These are phyloP conservation scores for Wickerhamiella shivajii DNA, from an alignment of 805 yeast genomes.

Conservation along the genomic window DNA sequence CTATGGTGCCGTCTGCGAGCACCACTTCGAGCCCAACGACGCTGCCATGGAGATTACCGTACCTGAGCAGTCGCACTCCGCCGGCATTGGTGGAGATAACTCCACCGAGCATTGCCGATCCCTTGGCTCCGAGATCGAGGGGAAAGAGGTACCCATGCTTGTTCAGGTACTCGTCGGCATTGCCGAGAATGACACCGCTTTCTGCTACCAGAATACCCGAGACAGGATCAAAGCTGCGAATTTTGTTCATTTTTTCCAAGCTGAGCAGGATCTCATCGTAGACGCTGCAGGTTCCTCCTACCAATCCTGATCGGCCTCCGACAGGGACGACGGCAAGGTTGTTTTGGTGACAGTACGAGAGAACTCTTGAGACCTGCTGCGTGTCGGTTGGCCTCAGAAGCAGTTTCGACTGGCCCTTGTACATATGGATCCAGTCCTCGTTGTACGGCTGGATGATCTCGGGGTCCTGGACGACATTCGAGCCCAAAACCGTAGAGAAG, in stretches of 20 bases:
- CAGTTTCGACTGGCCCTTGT: slow-evolving; percentile 70
- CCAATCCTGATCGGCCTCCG: slow-evolving; percentile 94
- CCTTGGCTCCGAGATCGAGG: slow-evolving; percentile 88
- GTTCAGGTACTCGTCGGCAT: slow-evolving; percentile 61
- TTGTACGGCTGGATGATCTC: slow-evolving; percentile 58
- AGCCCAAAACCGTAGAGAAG: slow-evolving; percentile 49
- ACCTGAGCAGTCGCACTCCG: slow-evolving; percentile 71
- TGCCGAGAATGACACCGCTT: slow-evolving; percentile 80
- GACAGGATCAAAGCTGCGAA: slow-evolving; percentile 66
- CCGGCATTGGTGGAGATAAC: slow-evolving; percentile 94
- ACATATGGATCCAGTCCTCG: slow-evolving; percentile 91
- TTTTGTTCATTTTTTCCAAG: slow-evolving; percentile 52
- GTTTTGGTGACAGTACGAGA: slow-evolving; percentile 66
- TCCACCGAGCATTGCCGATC: slow-evolving; percentile 93
- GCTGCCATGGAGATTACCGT: slow-evolving; percentile 85
- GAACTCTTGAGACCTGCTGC: slow-evolving; percentile 58
- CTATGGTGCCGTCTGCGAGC: slow-evolving; percentile 74
- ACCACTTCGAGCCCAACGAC: slow-evolving; percentile 87
- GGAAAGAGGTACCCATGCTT: slow-evolving; percentile 88
- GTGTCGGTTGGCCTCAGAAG: slow-evolving; percentile 73
- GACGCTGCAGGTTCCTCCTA: slow-evolving; percentile 86
- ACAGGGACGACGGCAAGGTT: slow-evolving; percentile 84
- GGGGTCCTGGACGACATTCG: slow-evolving; percentile 30
- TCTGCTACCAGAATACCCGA: slow-evolving; percentile 81
- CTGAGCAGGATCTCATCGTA: slow-evolving; percentile 80